Conservation (phyloP, 2,329 filamentous ascomycete genomes). For the Pyricularia grisea region DNA sequence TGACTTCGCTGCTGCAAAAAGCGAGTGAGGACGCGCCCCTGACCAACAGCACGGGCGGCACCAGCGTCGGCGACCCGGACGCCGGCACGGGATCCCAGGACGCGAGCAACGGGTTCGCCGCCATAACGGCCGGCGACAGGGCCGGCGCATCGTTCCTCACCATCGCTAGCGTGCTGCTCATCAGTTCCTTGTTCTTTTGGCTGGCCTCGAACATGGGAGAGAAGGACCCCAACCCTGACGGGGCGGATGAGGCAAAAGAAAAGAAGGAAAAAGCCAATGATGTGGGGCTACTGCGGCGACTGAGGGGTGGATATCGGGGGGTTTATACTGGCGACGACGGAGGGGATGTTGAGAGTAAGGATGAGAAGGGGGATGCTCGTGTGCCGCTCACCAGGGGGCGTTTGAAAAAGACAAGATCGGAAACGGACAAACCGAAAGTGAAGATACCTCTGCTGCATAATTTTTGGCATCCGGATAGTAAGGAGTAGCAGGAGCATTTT, state of each 20-base stretch:
- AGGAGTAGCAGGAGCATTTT: neutral
- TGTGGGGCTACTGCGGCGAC: neutral
- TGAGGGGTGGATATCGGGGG: neutral
- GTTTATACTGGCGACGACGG: neutral
- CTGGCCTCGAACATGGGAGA: slow-evolving; percentile 15
- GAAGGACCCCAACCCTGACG: neutral
- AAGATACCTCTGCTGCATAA: neutral
- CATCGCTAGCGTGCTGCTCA: slow-evolving; percentile 10
- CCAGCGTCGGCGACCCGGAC: slow-evolving; percentile 20
- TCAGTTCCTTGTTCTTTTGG: slow-evolving; percentile 22
- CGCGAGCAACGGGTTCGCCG: slow-evolving; percentile 2
- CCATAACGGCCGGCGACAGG: slow-evolving; percentile 22
- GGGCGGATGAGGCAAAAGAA: neutral
- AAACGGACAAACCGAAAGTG: neutral
- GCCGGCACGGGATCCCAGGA: slow-evolving; percentile 13
- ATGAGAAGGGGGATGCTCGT: neutral
- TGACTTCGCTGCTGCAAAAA: slow-evolving; percentile 30
- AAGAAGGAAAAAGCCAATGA: neutral
- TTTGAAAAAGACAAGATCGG: neutral
- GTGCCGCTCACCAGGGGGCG: neutral
- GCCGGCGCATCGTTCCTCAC: slow-evolving; percentile 33
- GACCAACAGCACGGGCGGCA: slow-evolving; percentile 34
- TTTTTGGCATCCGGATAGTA: neutral
- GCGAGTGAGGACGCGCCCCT: slow-evolving; percentile 14
- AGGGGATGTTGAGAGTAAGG: neutral